Conservation (phyloP, 2,329 filamentous ascomycete genomes). For the Cladosporium sp. region DNA sequence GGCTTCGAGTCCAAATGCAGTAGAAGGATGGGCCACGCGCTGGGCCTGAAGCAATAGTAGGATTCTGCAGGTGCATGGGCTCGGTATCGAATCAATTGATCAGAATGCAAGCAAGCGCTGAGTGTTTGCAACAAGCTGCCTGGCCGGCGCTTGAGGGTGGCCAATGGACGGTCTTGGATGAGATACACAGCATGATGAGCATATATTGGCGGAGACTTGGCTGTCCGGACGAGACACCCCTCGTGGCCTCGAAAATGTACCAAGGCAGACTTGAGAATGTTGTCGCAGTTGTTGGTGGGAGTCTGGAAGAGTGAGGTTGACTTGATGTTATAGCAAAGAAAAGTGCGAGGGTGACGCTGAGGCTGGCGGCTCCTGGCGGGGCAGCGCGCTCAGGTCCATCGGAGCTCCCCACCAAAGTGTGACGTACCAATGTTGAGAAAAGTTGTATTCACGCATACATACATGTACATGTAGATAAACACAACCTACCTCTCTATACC, state of each 20-base stretch:
- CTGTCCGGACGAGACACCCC: background rate
- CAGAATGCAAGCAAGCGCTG: slow-evolving; percentile 9
- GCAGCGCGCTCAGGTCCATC: no score
- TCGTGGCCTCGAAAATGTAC: background rate
- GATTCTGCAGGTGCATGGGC: background rate
- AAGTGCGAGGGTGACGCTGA: no score
- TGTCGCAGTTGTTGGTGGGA: no score
- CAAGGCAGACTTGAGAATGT: no score
- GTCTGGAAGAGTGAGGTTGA: no score
- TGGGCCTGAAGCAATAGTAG: slow-evolving; percentile 2
- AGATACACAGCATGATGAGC: background rate
- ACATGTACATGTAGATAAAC: no score
- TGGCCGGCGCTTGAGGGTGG: slow-evolving; percentile 45
- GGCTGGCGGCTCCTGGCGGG: no score
- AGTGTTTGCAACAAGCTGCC: slow-evolving; percentile 25
- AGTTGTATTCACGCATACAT: background rate
- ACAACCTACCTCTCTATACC: background rate
- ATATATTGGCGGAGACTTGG: slow-evolving; percentile 1
- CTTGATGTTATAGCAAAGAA: no score
- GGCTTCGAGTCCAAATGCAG: background rate
- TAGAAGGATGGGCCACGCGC: slow-evolving; percentile 9
- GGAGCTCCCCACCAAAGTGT: slow-evolving; percentile 7
- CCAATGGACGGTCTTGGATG: slow-evolving; percentile 33
- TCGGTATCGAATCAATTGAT: slow-evolving; percentile 7
- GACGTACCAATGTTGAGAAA: slow-evolving; percentile 8